Conservation (phyloP, 2,329 filamentous ascomycete genomes). For the Colletotrichum magnum region DNA sequence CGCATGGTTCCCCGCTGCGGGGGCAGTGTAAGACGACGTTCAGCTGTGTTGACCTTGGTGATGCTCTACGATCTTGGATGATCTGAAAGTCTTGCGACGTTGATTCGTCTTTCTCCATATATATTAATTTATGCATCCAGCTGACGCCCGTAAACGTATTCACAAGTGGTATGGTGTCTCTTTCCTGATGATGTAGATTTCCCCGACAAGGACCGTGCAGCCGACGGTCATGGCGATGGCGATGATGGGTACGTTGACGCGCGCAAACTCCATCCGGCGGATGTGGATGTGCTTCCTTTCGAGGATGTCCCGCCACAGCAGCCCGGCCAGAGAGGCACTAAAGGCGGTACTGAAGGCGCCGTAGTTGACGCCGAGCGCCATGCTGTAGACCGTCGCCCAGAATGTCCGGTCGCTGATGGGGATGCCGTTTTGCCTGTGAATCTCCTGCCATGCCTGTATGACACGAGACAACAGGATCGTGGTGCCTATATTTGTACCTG, state of each 20-base stretch:
- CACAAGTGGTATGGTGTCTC: constrained; percentile 51
- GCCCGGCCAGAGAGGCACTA: constrained; percentile 78
- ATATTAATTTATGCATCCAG: background rate
- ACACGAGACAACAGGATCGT: constrained; percentile 80
- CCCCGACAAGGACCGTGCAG: constrained; percentile 71
- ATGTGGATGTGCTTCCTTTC: constrained; percentile 77
- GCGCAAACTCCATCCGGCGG: constrained; percentile 73
- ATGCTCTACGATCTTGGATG: background rate
- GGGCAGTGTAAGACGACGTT: background rate
- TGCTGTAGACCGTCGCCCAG: constrained; percentile 81
- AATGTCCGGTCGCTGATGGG: constrained; percentile 76
- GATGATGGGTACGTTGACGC: constrained; percentile 80
- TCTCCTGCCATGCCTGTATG: constrained; percentile 76
- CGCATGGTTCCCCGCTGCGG: background rate
- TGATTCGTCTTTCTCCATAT: background rate
- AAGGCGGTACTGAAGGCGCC: constrained; percentile 82
- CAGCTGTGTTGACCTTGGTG: background rate
- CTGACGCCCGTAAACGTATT: background rate
- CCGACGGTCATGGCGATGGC: constrained; percentile 77
- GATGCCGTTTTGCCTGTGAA: constrained; percentile 62
- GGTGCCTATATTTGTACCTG: constrained; percentile 83
- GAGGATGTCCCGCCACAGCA: constrained; percentile 81
- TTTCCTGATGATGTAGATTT: constrained; percentile 72
- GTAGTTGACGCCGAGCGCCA: constrained; percentile 82
- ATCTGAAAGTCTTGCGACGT: background rate